Evolutionary conservation across 345 rosid genomes (phyloP), one percentile per base, ranked within the genome.

Genomic region (Arabis alpina): DNA sequence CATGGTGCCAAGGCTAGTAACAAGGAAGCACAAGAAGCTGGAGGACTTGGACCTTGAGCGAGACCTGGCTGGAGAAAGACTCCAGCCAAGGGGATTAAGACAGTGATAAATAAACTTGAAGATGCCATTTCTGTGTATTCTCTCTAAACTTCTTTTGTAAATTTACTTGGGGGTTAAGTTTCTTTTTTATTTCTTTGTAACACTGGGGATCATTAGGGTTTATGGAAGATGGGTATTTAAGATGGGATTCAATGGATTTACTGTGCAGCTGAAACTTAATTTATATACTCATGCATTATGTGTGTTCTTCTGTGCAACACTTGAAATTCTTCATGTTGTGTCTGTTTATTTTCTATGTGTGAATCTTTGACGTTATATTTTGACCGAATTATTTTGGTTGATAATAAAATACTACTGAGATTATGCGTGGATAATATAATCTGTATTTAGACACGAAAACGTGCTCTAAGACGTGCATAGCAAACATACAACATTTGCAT

Each of bases 1-100:
- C 97, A 93, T 2, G 92, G 85, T 58, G 82, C 70, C 34, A 93
- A 66, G 3, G 82, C 62, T 8, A 88, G 70, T 52, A 90, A 71
- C 24, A 64, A 58, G 1, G 93, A 74, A n/a, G 79, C 73, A 78
- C 98, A 92, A 10, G 87, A 72, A 44, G 54, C 68, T 10, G 82
- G 68, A 42, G 82, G 49, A 70, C 16, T 50, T 0, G 82, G 77
- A 28, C 34, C 82, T 61, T 82, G 92, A 25, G 87, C 64, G 30
- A 79, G 63, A 65, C 76, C 19, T 24, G 56, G 49, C 10, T 52
- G 72, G 62, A 66, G 15, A 40, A 73, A 57, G 48, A 66, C 2
- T 52, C 71, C 71, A 45, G 65, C 70, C 59, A 71, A 54, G 12
- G 72, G 57, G 54, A 82, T 8, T 10, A 83, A 44, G 68, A 86